Conservation (phyloP, 257 asterid genomes). For the Capsicum chinense region DNA sequence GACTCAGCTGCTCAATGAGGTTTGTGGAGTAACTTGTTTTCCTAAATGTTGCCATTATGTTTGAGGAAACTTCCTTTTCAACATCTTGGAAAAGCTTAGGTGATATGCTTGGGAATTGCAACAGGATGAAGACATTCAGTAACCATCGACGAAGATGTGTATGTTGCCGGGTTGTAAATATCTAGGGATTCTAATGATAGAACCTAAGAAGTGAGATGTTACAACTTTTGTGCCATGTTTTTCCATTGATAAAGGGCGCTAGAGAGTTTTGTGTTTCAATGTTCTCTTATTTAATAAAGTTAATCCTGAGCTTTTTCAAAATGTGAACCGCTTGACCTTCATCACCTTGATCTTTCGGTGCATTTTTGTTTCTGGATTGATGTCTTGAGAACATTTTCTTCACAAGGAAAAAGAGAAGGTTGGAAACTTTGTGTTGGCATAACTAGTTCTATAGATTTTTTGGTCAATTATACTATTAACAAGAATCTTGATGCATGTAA, state of each 20-base stretch:
- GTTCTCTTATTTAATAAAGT: not conserved
- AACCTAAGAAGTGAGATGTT: conserved; percentile 17
- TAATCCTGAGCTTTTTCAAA: not conserved
- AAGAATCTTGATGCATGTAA: not conserved
- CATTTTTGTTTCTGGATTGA: not conserved
- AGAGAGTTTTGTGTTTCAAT: not conserved
- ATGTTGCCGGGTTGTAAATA: not conserved
- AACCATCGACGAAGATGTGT: not conserved
- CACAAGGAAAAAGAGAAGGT: conserved; percentile 7
- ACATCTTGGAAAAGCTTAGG: not conserved
- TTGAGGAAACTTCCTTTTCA: not conserved
- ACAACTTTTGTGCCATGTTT: not conserved
- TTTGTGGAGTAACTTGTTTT: not conserved
- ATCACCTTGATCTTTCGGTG: not conserved
- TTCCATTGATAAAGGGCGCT: not conserved
- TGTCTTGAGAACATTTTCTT: not conserved
- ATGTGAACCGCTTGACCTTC: not conserved
- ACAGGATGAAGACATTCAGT: conserved; percentile 19
- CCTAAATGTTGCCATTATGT: not conserved
- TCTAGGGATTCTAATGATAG: not conserved
- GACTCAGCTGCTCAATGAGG: conserved; percentile 3
- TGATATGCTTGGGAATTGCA: not conserved
- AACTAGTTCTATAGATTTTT: not conserved
- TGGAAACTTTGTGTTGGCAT: conserved; percentile 9
- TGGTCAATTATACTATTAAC: not conserved